These are phyloP conservation scores for Solanum infundibuliforme DNA, from an alignment of 257 asterid species.

Conservation along the genomic window DNA sequence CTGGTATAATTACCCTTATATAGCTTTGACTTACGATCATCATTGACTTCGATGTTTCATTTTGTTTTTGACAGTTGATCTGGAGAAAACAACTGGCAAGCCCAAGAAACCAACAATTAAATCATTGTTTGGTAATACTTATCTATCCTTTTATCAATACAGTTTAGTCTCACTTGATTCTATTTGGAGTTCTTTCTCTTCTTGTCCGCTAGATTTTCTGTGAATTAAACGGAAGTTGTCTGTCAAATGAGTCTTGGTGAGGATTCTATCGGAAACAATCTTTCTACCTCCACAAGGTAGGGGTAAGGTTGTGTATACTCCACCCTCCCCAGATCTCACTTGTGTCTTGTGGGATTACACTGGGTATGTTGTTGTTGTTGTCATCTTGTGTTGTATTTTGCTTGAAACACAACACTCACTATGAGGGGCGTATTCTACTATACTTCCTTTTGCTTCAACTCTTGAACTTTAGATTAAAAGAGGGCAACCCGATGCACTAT, in stretches of 20 bases:
- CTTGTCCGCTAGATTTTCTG: background rate
- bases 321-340: background rate
- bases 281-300: background rate
- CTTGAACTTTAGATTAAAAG: background rate
- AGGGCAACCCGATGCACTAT: background rate
- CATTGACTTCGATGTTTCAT: background rate
- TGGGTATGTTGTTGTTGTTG: background rate
- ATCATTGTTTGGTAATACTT: conserved; percentile 63
- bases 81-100: conserved; percentile 68
- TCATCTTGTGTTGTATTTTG: background rate
- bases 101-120: conserved; percentile 81
- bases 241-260: background rate
- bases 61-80: conserved; percentile 47
- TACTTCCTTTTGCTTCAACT: background rate
- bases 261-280: background rate
- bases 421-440: background rate
- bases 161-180: background rate
- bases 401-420: background rate
- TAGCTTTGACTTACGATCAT: background rate
- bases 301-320: background rate
- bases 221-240: background rate
- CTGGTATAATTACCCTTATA: background rate
- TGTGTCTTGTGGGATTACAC: background rate
- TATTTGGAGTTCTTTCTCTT: background rate
- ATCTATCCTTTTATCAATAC: background rate